Evolutionary conservation across 2,329 filamentous ascomycete genomes (phyloP).

Genomic region (Penicillium fuscoglaucum): DNA sequence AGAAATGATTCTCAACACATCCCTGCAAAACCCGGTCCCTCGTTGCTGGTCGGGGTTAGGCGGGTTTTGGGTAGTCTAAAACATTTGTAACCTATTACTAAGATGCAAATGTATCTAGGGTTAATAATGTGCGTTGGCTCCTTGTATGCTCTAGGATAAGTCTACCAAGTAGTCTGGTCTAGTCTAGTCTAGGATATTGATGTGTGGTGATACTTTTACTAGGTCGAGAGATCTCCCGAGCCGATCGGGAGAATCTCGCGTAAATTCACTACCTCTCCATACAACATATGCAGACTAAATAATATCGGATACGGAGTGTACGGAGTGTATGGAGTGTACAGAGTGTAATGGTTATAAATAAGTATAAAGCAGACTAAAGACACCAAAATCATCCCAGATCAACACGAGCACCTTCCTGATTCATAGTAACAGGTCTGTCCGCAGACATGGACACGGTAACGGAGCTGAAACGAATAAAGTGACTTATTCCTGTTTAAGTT

Average conservation of each 20-base stretch:
- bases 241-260: conserved; percentile 1
- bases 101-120: not conserved
- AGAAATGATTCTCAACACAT: not conserved
- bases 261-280: not conserved
- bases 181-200: not conserved
- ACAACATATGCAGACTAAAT: not conserved
- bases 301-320: not conserved
- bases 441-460: not conserved
- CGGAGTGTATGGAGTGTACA: not conserved
- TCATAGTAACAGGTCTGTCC: not conserved
- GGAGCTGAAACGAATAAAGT: not conserved
- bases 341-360: not conserved
- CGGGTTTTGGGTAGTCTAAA: not conserved
- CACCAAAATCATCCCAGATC: not conserved
- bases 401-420: not conserved
- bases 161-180: not conserved
- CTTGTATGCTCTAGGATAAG: not conserved
- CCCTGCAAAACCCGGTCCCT: not conserved
- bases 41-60: not conserved
- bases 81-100: not conserved
- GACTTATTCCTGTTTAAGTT: not conserved
- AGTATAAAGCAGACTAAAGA: not conserved
- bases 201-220: not conserved
- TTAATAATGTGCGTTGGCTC: not conserved
- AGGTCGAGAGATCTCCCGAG: not conserved